phyloP scores from a whole-genome alignment of 1,139 yeast species.

The Kluyveromyces sp. region DNA sequence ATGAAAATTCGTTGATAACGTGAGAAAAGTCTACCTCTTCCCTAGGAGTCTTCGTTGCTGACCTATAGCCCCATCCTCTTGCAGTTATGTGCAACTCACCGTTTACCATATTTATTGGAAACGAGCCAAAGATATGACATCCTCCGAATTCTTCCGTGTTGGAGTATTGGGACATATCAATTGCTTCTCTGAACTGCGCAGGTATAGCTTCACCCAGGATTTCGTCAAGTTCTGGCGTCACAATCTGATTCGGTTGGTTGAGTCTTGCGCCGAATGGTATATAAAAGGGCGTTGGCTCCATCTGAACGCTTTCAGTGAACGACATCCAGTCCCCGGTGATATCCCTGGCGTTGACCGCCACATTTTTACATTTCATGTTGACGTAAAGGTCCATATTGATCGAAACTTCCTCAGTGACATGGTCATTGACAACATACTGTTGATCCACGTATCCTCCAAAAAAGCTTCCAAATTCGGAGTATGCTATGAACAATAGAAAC shows the following conservation, averaged over 20 bases:
- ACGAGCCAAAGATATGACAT: constrained; percentile 80
- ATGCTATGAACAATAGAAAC: constrained; percentile 58
- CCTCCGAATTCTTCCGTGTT: constrained; percentile 38
- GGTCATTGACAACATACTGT: constrained; percentile 65
- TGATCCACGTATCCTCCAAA: constrained; percentile 79
- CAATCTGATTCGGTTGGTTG: constrained; percentile 41
- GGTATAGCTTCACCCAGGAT: constrained; percentile 57
- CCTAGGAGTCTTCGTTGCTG: constrained; percentile 37
- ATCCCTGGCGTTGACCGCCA: constrained; percentile 75
- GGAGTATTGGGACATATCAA: constrained; percentile 18
- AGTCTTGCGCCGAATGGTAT: constrained; percentile 45
- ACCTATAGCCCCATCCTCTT: constrained; percentile 42
- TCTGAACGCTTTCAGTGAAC: constrained; percentile 63
- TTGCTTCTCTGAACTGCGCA: constrained; percentile 48
- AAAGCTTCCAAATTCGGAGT: constrained; percentile 84
- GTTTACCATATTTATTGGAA: constrained; percentile 77
- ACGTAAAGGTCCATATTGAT: constrained; percentile 77
- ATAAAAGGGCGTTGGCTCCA: constrained; percentile 53
- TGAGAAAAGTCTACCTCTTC: constrained; percentile 73
- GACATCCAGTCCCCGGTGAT: constrained; percentile 67
- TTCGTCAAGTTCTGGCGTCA: constrained; percentile 61
- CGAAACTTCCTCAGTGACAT: constrained; percentile 52
- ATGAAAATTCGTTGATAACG: constrained; percentile 78
- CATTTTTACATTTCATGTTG: constrained; percentile 72
- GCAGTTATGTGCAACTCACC: constrained; percentile 87